phyloP scores from a whole-genome alignment of 768 basidiomycete genomes.

The Leccinum subgranulosum region DNA sequence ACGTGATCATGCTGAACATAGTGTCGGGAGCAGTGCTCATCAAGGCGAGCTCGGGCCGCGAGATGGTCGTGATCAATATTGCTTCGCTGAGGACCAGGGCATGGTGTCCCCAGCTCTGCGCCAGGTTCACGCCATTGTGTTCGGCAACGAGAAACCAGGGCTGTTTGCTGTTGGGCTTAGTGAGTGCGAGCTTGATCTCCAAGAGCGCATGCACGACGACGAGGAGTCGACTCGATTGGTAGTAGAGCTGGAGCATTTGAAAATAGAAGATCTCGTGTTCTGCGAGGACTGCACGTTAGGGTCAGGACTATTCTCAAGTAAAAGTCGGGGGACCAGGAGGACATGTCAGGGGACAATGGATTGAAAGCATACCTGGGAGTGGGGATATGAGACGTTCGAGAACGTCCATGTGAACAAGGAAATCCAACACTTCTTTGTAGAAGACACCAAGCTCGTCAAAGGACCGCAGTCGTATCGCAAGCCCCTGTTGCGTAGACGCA shows the following conservation, averaged over 20 bases:
- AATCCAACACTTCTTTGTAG: slow-evolving; percentile 32
- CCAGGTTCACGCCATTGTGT: slow-evolving; percentile 34
- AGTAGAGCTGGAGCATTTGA: slow-evolving; percentile 39
- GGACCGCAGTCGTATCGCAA: slow-evolving; percentile 29
- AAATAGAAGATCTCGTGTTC: slow-evolving; percentile 42
- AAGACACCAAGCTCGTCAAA: slow-evolving; percentile 30
- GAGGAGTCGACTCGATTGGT: slow-evolving; percentile 39
- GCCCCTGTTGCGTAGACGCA: slow-evolving; percentile 30
- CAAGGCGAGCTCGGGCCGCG: slow-evolving; percentile 32
- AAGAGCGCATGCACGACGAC: slow-evolving; percentile 36
- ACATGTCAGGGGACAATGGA: neutral
- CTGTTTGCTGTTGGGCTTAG: slow-evolving; percentile 8
- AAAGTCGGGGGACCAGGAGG: neutral
- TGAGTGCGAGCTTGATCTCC: slow-evolving; percentile 23
- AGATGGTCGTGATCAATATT: slow-evolving; percentile 34
- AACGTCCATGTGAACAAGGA: slow-evolving; percentile 34
- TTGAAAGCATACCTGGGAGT: slow-evolving; percentile 31
- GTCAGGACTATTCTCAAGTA: slow-evolving; percentile 15
- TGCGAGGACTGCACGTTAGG: slow-evolving; percentile 36
- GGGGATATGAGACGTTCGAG: slow-evolving; percentile 37
- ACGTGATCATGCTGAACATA: slow-evolving; percentile 40
- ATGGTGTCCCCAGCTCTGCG: slow-evolving; percentile 37
- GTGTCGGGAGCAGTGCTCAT: slow-evolving; percentile 41
- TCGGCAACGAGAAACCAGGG: slow-evolving; percentile 34
- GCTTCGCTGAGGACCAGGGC: slow-evolving; percentile 37